Conservation (phyloP, 805 yeast genomes). For the Candida tibetensis region DNA sequence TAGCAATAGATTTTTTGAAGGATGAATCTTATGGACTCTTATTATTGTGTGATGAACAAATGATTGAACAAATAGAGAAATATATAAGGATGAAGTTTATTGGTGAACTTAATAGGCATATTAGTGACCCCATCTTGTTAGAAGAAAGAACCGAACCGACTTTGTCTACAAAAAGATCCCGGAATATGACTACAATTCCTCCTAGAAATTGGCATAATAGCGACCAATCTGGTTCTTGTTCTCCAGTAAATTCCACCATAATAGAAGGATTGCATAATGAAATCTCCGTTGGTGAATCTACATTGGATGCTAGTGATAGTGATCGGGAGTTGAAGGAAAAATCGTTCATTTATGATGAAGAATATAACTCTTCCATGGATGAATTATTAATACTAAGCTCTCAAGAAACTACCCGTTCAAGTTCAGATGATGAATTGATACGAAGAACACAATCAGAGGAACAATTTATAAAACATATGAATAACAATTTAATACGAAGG, state of each 20-base stretch:
- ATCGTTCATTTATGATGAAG: slow-evolving; percentile 13
- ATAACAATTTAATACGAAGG: not conserved
- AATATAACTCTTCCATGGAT: slow-evolving; percentile 14
- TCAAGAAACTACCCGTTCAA: slow-evolving; percentile 2
- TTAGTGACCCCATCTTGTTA: not conserved
- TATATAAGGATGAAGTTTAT: slow-evolving; percentile 24
- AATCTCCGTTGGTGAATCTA: slow-evolving; percentile 13
- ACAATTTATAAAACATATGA: slow-evolving; percentile 7
- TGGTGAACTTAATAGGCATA: slow-evolving; percentile 1
- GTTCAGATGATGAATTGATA: slow-evolving; percentile 3
- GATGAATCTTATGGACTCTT: slow-evolving; percentile 31
- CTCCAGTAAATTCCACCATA: slow-evolving; percentile 7
- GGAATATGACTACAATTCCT: not conserved
- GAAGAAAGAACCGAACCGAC: not conserved
- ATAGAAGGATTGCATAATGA: slow-evolving; percentile 4
- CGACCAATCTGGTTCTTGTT: not conserved
- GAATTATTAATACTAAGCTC: slow-evolving; percentile 11
- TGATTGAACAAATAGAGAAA: slow-evolving; percentile 22
- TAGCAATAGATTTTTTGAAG: slow-evolving; percentile 24
- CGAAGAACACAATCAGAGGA: slow-evolving; percentile 1
- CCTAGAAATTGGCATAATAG: not conserved
- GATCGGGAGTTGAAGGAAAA: slow-evolving; percentile 7
- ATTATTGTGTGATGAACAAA: slow-evolving; percentile 24
- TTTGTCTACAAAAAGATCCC: not conserved
- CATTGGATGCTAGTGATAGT: slow-evolving; percentile 10